Base-by-base conservation (phyloP, 148 eudicot genomes). In the Vaccinium darrowii region DNA sequence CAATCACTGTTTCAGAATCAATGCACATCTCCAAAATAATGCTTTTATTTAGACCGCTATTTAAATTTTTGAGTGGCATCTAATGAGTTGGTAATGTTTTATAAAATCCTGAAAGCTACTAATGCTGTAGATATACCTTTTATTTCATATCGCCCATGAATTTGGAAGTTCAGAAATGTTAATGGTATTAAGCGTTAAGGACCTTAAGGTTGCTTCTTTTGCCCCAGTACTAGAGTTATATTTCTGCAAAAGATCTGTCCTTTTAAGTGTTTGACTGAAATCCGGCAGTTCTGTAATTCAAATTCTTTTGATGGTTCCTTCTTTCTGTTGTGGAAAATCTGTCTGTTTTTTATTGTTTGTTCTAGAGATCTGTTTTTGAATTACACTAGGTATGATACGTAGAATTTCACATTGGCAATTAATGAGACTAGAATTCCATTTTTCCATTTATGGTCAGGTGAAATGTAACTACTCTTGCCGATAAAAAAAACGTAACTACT, bases 381-480 rank as follows among this genome's bases (percentile, higher is more conserved):
- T 53, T 52, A 25, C 47, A 25, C 50, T 60, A 23, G 25, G 23
- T 27, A 23, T 50, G 83, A 49, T 67, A 65, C 57, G 14, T 79
- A 56, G 65, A 30, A 79, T 56, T 76, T 57, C 11, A 43, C 74
- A 25, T 62, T 81, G 74, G 8, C 57, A 19, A 25, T 53, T 9
- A 81, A 62, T 49, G 76, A 69, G 58, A 15, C 23, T 49, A 67
- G 43, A n/a, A 36, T 82, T 82, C 60, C 47, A 3, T 78, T 79
- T 56, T 57, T 50, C 50, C 67, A 57, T 57, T 51, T 77, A 25
- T 49, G 27, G 75, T 47, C 30, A 6, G 57, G 74, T 1, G 50
- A 39, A n/a, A 47, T 27, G 5, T 3, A 47, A 58, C 53, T 21
- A 16, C 25, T 39, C 60, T 43, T 43, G 47, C 47, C 47, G 47